Evolutionary conservation across 2,329 filamentous ascomycete species (phyloP).

Genomic region (Colletotrichum agaves): DNA sequence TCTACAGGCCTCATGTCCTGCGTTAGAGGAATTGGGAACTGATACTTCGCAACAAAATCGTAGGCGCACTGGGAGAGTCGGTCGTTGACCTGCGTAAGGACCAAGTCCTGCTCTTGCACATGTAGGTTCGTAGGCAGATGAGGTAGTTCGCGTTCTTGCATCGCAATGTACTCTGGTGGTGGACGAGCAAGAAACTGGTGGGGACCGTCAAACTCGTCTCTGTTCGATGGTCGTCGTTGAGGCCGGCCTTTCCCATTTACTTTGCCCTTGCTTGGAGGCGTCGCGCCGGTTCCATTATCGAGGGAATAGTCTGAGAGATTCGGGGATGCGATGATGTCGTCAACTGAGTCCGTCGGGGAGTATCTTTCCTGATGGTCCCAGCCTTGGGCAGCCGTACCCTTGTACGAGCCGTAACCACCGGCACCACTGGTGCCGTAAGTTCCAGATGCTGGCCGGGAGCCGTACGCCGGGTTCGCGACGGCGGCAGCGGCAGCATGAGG

Average conservation of each 20-base stretch:
- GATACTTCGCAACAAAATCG: slow-evolving; percentile 91
- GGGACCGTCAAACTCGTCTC: slow-evolving; percentile 90
- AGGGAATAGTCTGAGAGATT: slow-evolving; percentile 70
- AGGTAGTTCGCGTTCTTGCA: slow-evolving; percentile 83
- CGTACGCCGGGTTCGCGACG: slow-evolving; percentile 48
- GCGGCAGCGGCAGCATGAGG: slow-evolving; percentile 51
- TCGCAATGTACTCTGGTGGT: slow-evolving; percentile 75
- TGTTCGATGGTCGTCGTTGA: slow-evolving; percentile 79
- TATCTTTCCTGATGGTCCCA: slow-evolving; percentile 63
- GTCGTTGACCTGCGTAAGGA: slow-evolving; percentile 84
- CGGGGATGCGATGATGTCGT: slow-evolving; percentile 68
- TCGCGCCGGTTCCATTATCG: slow-evolving; percentile 59
- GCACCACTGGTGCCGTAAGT: slow-evolving; percentile 47
- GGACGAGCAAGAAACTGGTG: slow-evolving; percentile 84
- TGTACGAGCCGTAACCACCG: slow-evolving; percentile 51
- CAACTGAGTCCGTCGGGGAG: slow-evolving; percentile 67
- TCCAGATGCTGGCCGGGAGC: slow-evolving; percentile 54
- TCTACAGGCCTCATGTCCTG: slow-evolving; percentile 83
- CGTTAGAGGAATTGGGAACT: slow-evolving; percentile 87
- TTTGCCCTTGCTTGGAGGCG: slow-evolving; percentile 57
- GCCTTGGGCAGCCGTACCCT: slow-evolving; percentile 53
- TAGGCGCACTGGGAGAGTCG: slow-evolving; percentile 86
- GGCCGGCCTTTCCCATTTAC: slow-evolving; percentile 59
- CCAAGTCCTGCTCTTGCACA: slow-evolving; percentile 85
- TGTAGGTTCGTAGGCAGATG: slow-evolving; percentile 85